phyloP scores from a whole-genome alignment of 1,284 basidiomycete species.

The Ceratobasidium sp. region DNA sequence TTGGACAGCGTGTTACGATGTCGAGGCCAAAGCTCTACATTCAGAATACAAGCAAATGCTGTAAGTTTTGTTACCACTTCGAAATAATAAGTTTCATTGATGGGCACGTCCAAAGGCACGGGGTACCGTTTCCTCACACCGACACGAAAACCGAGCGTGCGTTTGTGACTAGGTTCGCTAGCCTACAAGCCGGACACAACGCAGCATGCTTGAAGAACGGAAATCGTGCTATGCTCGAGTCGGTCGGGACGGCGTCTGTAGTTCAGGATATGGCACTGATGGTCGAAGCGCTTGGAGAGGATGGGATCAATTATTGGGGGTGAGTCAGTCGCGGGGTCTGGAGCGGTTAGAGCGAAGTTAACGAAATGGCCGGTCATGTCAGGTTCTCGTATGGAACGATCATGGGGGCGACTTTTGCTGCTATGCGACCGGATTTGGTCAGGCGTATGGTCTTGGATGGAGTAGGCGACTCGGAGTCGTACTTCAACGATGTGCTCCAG shows the following conservation, averaged over 20 bases:
- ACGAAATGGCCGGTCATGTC: background rate
- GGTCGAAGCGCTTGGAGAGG: constrained; percentile 48
- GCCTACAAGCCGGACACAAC: background rate
- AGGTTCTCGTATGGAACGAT: constrained; percentile 48
- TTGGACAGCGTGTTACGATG: constrained; percentile 24
- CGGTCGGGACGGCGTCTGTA: constrained; percentile 46
- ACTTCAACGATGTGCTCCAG: constrained; percentile 45
- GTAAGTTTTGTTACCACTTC: background rate
- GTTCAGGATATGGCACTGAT: constrained; percentile 49
- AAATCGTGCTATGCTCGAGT: constrained; percentile 42
- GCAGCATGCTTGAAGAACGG: constrained; percentile 45
- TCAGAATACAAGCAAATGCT: background rate
- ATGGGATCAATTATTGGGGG: constrained; percentile 49
- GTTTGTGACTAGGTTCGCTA: background rate
- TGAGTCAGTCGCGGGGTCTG: constrained; percentile 18
- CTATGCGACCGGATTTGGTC: constrained; percentile 51
- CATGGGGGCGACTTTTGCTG: constrained; percentile 50
- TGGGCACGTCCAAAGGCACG: background rate
- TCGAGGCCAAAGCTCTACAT: constrained; percentile 5
- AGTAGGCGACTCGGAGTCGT: constrained; percentile 43
- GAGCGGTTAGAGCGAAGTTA: background rate
- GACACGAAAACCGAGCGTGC: background rate
- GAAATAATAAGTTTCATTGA: background rate
- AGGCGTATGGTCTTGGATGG: constrained; percentile 50
- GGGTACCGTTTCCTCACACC: background rate